Evolutionary conservation across 805 yeast genomes (phyloP).

Genomic region (Spathaspora hagerdaliae): DNA sequence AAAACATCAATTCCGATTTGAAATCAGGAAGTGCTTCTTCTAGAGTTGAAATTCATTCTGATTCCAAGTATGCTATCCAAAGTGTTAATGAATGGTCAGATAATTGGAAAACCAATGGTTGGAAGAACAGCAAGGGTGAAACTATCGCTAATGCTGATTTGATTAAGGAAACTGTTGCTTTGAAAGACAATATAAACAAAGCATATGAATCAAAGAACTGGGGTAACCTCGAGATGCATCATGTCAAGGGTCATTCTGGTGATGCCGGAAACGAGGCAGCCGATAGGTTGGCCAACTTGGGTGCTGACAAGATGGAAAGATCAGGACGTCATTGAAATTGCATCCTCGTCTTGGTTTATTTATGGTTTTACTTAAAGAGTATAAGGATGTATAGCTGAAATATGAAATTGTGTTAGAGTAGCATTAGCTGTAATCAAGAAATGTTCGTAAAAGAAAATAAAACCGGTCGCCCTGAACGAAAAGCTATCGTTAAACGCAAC

Average conservation of each 20-base stretch:
- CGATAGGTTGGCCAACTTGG: conserved; percentile 68
- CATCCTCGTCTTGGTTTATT: too few species aligned
- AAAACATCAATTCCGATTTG: conserved; percentile 31
- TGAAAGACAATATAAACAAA: conserved; percentile 30
- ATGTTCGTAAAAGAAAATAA: too few species aligned
- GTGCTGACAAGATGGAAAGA: conserved; percentile 38
- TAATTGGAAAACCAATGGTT: conserved; percentile 57
- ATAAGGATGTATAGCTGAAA: too few species aligned
- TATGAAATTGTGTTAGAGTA: too few species aligned
- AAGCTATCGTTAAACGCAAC: too few species aligned
- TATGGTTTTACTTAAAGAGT: too few species aligned
- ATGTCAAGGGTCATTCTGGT: conserved; percentile 76
- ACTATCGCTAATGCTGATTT: conserved; percentile 52
- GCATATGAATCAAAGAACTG: conserved; percentile 31
- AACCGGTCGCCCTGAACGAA: too few species aligned
- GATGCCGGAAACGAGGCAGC: conserved; percentile 72
- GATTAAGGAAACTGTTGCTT: conserved; percentile 28
- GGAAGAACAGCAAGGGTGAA: conserved; percentile 41
- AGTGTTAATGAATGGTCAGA: conserved; percentile 54
- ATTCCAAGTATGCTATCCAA: conserved; percentile 64
- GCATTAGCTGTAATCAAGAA: too few species aligned
- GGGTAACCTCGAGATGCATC: conserved; percentile 42
- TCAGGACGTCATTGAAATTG: too few species aligned
- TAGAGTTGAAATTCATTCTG: conserved; percentile 52
- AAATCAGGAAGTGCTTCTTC: conserved; percentile 13